These are phyloP conservation scores for Coemansia reversa DNA, from an alignment of 192 early-diverging fungal genomes.

Conservation along the genomic window DNA sequence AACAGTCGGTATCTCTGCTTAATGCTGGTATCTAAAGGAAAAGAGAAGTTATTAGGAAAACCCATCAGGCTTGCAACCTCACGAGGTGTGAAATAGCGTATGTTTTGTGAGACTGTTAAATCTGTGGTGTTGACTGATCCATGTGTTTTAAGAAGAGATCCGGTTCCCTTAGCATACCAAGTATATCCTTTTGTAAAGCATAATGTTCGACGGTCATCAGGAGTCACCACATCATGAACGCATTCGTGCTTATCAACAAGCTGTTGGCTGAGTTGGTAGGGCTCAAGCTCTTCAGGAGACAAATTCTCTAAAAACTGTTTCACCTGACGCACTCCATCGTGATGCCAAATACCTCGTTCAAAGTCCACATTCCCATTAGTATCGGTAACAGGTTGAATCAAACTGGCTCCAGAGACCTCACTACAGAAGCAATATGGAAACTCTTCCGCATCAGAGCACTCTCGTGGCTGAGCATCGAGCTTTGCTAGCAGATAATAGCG, in stretches of 20 bases:
- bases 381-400: constrained; percentile 43
- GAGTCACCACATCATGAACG: constrained; percentile 67
- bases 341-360: constrained; percentile 46
- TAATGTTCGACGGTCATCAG: constrained; percentile 61
- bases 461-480: constrained; percentile 15
- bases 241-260: constrained; percentile 41
- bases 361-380: constrained; percentile 42
- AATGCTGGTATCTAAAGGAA: constrained; percentile 63
- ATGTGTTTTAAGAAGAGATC: constrained; percentile 25
- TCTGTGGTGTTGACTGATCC: constrained; percentile 29
- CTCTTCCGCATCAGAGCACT: constrained; percentile 16
- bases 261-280: constrained; percentile 25
- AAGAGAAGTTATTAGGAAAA: constrained; percentile 72
- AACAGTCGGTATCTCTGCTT: constrained; percentile 83
- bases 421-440: constrained; percentile 43
- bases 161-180: constrained; percentile 58
- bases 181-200: constrained; percentile 85
- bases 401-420: constrained; percentile 25
- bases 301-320: constrained; percentile 42
- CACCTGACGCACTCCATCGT: constrained; percentile 47
- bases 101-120: constrained; percentile 35
- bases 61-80: constrained; percentile 79
- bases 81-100: constrained; percentile 56
- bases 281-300: constrained; percentile 9
- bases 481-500: constrained; percentile 70